Evolutionary conservation across 257 asterid species (phyloP), one percentile per base, ranked within the genome.

Genomic region (Nemophila menziesii): DNA sequence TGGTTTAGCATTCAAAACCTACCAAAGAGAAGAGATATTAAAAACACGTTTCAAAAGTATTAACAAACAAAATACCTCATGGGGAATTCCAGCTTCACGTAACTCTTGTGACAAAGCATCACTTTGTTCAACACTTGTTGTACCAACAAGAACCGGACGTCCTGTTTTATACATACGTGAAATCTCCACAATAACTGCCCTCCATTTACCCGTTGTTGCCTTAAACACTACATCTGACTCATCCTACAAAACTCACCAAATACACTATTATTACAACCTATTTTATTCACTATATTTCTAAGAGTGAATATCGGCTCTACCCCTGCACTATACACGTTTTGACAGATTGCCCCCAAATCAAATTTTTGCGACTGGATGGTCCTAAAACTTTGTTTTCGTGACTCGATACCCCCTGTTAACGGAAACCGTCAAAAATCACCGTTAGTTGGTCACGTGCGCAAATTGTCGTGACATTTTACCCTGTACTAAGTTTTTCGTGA

Each of bases 81-180:
- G 96, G 17, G 77, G 80, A 41, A 90, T 73, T 54, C 85, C 89
- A 67, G 84, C 81, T 68, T 90, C 94, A 56, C 59, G 77, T 38
- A 90, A 92, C 70, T 78, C 85, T 64, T 54, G 74, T 42, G 98
- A 90, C 52, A 90, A 63, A 22, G 92, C 72, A 67, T 85, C 96
- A 67, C 98, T 90, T 71, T 90, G 98, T 74, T 90, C 98, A 67
- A 90, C 98, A 54, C 98, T 90, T 36, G 98, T 90, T 51, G 98
- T 90, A 52, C 98, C 96, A 55, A 90, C 98, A 18, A 90, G 86
- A 58, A 90, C 96, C 11, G 98, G 98, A 37, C 86, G 93, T 33
- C 98, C 98, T 33, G 93, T 77, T 72, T 79, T 85, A 65, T 79
- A 72, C 98, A 90, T 85, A 50, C 96, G 74, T 70, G 98, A 84